Percentiles rank a stretch among this genome's conserved stretches.
These are phyloP conservation scores for Escovopsis sp. DNA, from an alignment of 2,329 filamentous ascomycete genomes.

Conservation along the genomic window DNA sequence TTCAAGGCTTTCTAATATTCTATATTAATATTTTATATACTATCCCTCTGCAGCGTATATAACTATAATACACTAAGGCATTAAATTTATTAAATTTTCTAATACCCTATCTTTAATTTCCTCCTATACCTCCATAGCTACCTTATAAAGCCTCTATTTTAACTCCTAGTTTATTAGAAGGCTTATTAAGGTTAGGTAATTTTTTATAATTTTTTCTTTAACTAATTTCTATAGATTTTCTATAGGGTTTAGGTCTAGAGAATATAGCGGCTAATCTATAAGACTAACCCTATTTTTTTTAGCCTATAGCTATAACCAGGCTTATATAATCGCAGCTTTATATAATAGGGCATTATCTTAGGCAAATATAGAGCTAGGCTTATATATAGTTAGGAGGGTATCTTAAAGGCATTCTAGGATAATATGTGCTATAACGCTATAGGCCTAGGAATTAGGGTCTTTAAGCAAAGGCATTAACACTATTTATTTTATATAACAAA, in stretches of 20 bases:
- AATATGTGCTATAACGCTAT: conserved; percentile 2
- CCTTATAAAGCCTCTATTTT: conserved; percentile 1
- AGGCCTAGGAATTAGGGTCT: conserved; percentile 1
- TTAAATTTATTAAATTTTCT: conserved; percentile 2
- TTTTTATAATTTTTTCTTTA: conserved; percentile 4
- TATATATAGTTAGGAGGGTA: conserved; percentile 5
- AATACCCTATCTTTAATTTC: conserved; percentile 3
- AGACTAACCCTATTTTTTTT: conserved; percentile 1
- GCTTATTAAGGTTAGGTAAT: conserved; percentile 1
- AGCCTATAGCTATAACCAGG: conserved; percentile 1
- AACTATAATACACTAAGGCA: not conserved
- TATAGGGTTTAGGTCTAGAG: conserved; percentile 5
- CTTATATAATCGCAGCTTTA: conserved; percentile 1
- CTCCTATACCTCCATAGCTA: conserved; percentile 3
- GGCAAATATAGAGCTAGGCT: conserved; percentile 3
- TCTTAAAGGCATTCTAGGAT: conserved; percentile 5
- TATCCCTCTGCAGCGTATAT: not conserved
- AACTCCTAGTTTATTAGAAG: not conserved
- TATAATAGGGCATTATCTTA: conserved; percentile 6
- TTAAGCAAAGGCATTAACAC: conserved; percentile 1
- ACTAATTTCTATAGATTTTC: conserved; percentile 7
- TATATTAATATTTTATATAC: conserved; percentile 4
- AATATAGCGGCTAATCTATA: conserved; percentile 4
- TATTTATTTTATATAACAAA: not conserved
- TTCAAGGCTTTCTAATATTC: not conserved